Evolutionary conservation across 495 filamentous ascomycete genomes (phyloP), one percentile per base, ranked within the genome.

Genomic region (Aspergillus steynii): DNA sequence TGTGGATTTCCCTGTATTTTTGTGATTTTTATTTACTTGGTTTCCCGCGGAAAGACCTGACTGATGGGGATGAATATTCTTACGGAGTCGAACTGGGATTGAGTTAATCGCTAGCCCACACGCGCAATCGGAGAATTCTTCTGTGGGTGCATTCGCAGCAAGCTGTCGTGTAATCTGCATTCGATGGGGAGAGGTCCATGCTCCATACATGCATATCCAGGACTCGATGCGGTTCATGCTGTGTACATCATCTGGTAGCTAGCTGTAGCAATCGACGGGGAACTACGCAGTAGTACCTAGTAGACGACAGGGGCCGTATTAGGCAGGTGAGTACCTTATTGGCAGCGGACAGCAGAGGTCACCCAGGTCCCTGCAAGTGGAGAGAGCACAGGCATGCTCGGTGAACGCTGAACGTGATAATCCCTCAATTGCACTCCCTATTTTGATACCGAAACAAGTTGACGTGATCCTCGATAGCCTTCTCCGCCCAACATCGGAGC

Each of bases 11-110:
- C 2, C 10, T 34, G 9, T 42, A 14, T 42, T 42, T 8, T 42
- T 42, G 12, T 3, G 3, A 10, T 42, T 42, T 12, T 53, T n/a
- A 5, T 31, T 29, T 53, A 28, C 32, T 58, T 34, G 20, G 48
- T 52, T 65, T 68, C 51, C 65, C 55, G 58, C 63, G 58, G 62
- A 63, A 61, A 63, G 58, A 27, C 31, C 59, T 57, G 57, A 60
- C 62, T 10, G 50, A 50, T 59, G 32, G 27, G 48, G 6, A 27
- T 45, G 31, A 32, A 14, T 27, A 20, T 20, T 20, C 20, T 20
- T 20, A 20, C 20, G 20, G 20, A 20, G 20, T 55, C 42, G 45
- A 5, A 49, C 55, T 8, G n/a, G 31, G 5, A 50, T 32, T 50
- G 37, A 42, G 37, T 42, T 42, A 42, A 14, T 42, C 37, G 37